A percentile compares a stretch with the other conserved stretches of the same genome.
Evolutionary conservation across 495 filamentous ascomycete genomes (phyloP).

Genomic region (Chaetomium fimeti): DNA sequence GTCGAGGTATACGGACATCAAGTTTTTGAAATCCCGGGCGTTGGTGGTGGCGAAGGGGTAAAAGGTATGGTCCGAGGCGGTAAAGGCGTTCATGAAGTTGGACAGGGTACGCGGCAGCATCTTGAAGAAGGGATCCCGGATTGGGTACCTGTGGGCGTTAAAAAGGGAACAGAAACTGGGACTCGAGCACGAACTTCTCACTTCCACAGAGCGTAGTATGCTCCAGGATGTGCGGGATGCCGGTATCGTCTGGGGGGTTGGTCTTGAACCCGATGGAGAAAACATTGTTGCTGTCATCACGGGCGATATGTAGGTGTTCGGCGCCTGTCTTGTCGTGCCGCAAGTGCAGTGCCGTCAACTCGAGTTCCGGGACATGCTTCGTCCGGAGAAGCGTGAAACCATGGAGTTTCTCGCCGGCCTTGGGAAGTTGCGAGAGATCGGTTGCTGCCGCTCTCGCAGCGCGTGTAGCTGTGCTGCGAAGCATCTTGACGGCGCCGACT

Average conservation of each 20-base stretch:
- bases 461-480: conserved; percentile 49
- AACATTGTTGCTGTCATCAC: conserved; percentile 97
- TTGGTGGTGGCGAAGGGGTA: conserved; percentile 99
- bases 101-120: conserved; percentile 96
- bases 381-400: conserved; percentile 86
- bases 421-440: conserved; percentile 67
- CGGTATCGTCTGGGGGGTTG: conserved; percentile 93
- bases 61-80: conserved; percentile 91
- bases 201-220: conserved; percentile 97
- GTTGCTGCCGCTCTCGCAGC: conserved; percentile 66
- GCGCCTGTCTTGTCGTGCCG: conserved; percentile 91
- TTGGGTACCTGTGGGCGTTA: conserved; percentile 69
- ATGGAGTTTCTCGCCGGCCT: conserved; percentile 78
- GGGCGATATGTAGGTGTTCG: conserved; percentile 90
- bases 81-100: conserved; percentile 99
- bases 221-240: conserved; percentile 95
- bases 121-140: conserved; percentile 98
- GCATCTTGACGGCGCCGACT: conserved; percentile 37
- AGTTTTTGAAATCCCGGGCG: conserved; percentile 86
- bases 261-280: conserved; percentile 99
- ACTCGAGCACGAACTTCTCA: conserved; percentile 64
- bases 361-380: conserved; percentile 90
- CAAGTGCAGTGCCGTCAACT: conserved; percentile 84
- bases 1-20: conserved; percentile 95
- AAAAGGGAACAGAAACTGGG: conserved; percentile 4